Conservation (phyloP, 495 filamentous ascomycete species). For the Aspergillus leporis region DNA sequence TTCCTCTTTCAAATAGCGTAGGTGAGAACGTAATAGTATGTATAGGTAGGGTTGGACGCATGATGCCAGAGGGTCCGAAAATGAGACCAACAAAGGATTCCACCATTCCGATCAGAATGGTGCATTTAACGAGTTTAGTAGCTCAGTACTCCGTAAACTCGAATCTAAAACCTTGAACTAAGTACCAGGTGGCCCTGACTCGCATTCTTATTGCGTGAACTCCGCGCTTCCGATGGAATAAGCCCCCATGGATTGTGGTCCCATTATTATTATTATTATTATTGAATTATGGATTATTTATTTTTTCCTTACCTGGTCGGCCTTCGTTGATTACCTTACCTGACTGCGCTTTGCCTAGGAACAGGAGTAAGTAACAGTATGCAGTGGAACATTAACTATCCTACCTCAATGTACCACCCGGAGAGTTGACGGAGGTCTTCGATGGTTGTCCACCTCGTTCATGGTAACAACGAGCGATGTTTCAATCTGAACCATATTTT, state of each 20-base stretch:
- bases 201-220: conserved; percentile 4
- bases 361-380: too few species aligned
- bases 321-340: too few species aligned
- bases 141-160: not conserved
- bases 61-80: not conserved
- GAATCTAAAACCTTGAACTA: not conserved
- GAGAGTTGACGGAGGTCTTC: too few species aligned
- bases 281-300: not conserved
- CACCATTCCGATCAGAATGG: not conserved
- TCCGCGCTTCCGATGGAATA: conserved; percentile 3
- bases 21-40: too few species aligned
- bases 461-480: not conserved
- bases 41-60: not conserved
- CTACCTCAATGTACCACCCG: not conserved
- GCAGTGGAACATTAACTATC: too few species aligned
- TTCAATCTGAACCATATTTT: conserved; percentile 7
- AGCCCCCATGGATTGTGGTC: not conserved
- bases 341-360: too few species aligned
- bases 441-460: not conserved
- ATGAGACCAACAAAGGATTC: not conserved
- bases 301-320: not conserved
- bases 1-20: too few species aligned
- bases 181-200: not conserved
- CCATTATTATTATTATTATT: not conserved
- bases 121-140: not conserved